Evolutionary conservation across 169 alveolate species (phyloP).

Genomic region (Babesia ovis): DNA sequence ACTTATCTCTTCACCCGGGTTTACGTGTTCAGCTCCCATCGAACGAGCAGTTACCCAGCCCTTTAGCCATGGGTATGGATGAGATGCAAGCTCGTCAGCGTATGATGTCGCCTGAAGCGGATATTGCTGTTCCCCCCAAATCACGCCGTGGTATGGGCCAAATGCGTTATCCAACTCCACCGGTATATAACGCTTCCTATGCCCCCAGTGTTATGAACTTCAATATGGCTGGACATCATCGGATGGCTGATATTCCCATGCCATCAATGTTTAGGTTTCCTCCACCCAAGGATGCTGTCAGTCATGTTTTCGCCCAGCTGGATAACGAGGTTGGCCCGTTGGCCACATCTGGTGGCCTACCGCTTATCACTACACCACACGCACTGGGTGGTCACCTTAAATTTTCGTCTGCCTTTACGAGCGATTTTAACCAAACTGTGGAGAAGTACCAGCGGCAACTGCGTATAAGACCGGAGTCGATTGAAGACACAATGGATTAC

Average conservation of each 20-base stretch:
- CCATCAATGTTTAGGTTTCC: slow-evolving; percentile 16
- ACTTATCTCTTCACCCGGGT: slow-evolving; percentile 20
- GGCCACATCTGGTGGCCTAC: slow-evolving; percentile 3
- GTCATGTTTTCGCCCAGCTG: background rate
- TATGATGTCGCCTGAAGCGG: slow-evolving; percentile 9
- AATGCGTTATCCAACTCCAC: background rate
- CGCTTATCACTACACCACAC: background rate
- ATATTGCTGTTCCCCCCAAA: background rate
- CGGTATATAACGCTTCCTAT: slow-evolving; percentile 4
- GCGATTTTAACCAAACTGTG: background rate
- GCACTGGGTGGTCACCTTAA: background rate
- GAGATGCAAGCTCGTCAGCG: background rate
- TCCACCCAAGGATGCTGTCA: background rate
- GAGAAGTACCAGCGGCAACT: slow-evolving; percentile 8
- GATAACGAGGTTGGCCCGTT: slow-evolving; percentile 3
- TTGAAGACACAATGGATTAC: slow-evolving; percentile 3
- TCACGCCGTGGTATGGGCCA: background rate
- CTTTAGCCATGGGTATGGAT: background rate
- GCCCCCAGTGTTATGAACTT: slow-evolving; percentile 20
- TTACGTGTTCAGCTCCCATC: slow-evolving; percentile 24
- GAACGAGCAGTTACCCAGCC: background rate
- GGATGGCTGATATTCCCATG: slow-evolving; percentile 6
- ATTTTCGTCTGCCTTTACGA: background rate
- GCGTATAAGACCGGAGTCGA: background rate
- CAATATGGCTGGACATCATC: background rate